These are phyloP conservation scores for Trichoderma gamsii DNA, from an alignment of 495 filamentous ascomycete species.

Conservation along the genomic window DNA sequence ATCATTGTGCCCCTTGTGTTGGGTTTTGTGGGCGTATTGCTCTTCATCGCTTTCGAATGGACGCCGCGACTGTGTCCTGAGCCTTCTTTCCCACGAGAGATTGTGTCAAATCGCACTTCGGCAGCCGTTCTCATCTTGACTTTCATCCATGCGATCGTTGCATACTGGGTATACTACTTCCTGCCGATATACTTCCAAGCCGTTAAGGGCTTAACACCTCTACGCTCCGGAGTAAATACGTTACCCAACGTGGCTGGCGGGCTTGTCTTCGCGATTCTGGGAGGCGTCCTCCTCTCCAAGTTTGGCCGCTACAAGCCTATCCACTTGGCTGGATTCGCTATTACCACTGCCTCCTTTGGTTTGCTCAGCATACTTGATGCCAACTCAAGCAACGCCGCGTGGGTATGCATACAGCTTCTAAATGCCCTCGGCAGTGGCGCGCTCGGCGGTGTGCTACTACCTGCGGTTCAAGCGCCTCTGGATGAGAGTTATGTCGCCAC, in stretches of 20 bases:
- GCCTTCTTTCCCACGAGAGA: conserved; percentile 27
- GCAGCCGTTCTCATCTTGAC: conserved; percentile 22
- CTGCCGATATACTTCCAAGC: conserved; percentile 46
- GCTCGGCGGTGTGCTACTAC: conserved; percentile 28
- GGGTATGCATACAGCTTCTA: conserved; percentile 28
- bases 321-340: conserved; percentile 32
- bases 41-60: conserved; percentile 25
- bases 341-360: conserved; percentile 38
- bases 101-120: conserved; percentile 29
- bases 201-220: conserved; percentile 27
- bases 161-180: conserved; percentile 39
- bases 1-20: conserved; percentile 28
- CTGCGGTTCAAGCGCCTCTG: conserved; percentile 34
- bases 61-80: conserved; percentile 19
- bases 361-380: conserved; percentile 35
- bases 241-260: conserved; percentile 32
- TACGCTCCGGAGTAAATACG: conserved; percentile 34
- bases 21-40: conserved; percentile 22
- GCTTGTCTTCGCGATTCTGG: conserved; percentile 30
- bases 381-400: conserved; percentile 27
- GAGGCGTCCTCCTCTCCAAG: conserved; percentile 32
- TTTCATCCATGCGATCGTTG: conserved; percentile 23
- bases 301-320: conserved; percentile 42
- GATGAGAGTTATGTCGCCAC: conserved; percentile 34
- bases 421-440: conserved; percentile 30